A percentile compares a stretch with the other conserved stretches of the same genome.
phyloP scores from a whole-genome alignment of 2,329 filamentous ascomycete genomes.

The Apiospora saccharicola region DNA sequence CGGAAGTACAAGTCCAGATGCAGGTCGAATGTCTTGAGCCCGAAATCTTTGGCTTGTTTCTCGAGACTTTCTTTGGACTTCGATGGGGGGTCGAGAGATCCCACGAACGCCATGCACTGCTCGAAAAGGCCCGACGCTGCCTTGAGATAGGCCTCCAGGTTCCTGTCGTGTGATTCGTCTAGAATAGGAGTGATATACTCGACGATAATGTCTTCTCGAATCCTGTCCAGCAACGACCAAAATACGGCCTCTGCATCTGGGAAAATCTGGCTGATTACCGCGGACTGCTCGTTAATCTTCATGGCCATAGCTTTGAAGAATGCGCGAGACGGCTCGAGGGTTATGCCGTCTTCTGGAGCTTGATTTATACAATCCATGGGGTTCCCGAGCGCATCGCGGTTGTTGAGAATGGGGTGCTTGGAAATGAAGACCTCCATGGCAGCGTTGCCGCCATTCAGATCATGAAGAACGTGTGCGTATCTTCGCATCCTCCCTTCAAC shows the following conservation, averaged over 20 bases:
- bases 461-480: constrained; percentile 86
- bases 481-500: constrained; percentile 87
- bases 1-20: constrained; percentile 93
- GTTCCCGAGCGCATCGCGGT: constrained; percentile 74
- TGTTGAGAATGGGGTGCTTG: constrained; percentile 83
- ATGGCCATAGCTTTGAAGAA: constrained; percentile 81
- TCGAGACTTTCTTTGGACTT: constrained; percentile 67
- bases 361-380: constrained; percentile 83
- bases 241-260: constrained; percentile 74
- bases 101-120: constrained; percentile 80
- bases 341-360: constrained; percentile 70
- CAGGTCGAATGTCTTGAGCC: constrained; percentile 82
- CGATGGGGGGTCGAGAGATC: constrained; percentile 72
- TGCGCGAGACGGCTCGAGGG: constrained; percentile 78
- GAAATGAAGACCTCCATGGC: constrained; percentile 87
- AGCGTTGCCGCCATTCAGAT: constrained; percentile 80
- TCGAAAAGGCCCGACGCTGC: constrained; percentile 88
- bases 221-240: constrained; percentile 79
- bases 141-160: constrained; percentile 80
- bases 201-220: constrained; percentile 83
- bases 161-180: constrained; percentile 82
- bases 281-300: constrained; percentile 83
- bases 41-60: constrained; percentile 70
- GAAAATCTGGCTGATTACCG: constrained; percentile 84
- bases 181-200: constrained; percentile 88